phyloP scores from a whole-genome alignment of 108 stramenopile genomes.

The Cylindrotheca closterium region DNA sequence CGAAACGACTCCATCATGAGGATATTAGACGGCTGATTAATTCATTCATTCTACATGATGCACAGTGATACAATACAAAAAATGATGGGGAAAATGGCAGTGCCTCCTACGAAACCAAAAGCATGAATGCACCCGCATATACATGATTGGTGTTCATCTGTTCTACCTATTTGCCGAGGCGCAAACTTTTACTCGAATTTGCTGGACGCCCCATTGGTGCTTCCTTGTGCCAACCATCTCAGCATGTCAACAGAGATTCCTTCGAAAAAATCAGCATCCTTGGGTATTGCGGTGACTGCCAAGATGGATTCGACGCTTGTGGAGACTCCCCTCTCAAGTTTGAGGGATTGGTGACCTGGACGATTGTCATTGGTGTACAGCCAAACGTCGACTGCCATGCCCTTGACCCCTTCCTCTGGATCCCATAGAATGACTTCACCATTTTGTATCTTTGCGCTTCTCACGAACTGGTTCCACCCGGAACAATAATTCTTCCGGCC shows the following conservation, averaged over 20 bases:
- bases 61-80: too few relatives aligned
- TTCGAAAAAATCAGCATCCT: constrained; percentile 26
- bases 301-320: constrained; percentile 16
- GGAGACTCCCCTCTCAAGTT: constrained; percentile 8
- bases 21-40: too few relatives aligned
- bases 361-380: constrained; percentile 28
- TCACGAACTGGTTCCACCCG: constrained; percentile 35
- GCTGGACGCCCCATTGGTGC: constrained; percentile 18
- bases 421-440: constrained; percentile 24
- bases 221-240: constrained; percentile 29
- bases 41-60: too few relatives aligned
- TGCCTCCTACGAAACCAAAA: too few relatives aligned
- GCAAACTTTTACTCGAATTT: constrained; percentile 12
- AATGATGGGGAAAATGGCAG: too few relatives aligned
- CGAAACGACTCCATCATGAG: too few relatives aligned
- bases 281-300: constrained; percentile 28
- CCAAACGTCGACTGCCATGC: constrained; percentile 30
- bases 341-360: constrained; percentile 4
- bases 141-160: too few relatives aligned
- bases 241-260: constrained; percentile 27
- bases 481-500: constrained; percentile 36
- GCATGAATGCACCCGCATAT: too few relatives aligned
- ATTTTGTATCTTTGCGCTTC: constrained; percentile 12
- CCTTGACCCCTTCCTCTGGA: constrained; percentile 16
- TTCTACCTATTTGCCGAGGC: too few relatives aligned